Evolutionary conservation across 306 rosid genomes (phyloP), one percentile per base, ranked within the genome.

Genomic region (Oxytropis ochrocephala): DNA sequence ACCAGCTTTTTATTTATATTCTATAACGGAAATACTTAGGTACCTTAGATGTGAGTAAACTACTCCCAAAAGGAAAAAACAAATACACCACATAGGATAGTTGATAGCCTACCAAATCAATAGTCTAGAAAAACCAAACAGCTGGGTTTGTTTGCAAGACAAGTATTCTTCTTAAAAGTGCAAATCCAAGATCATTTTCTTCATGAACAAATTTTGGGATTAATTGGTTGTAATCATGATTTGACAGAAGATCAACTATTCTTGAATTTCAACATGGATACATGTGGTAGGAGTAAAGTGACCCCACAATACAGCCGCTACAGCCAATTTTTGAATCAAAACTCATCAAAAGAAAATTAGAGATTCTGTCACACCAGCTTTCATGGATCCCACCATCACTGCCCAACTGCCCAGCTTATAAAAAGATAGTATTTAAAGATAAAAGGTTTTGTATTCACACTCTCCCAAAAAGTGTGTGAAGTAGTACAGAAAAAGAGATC

Each of bases 331-430:
- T 85, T 80, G 63, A 83, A 85, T 38, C 51, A 66, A 83, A 85
- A 77, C 46, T 68, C 65, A 44, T 67, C 74, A 73, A 72, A 78
- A 70, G 75, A 43, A 41, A 46, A 56, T 19, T n/a, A 70, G 56
- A 83, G 56, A 83, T 77, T 44, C 80, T 76, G 63, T 55, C 70
- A 59, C 68, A 76, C 61, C 64, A 73, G 74, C 76, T 75, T 80
- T 84, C 82, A 78, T 86, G 89, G 91, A 84, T 85, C 92, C 92
- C 94, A 88, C 88, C 81, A 81, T 30, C 77, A 69, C 65, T 58
- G 70, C 21, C 80, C 80, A 67, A 72, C 75, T 68, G 80, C 69
- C 85, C 77, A 75, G 60, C 76, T 74, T 66, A 79, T 63, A 67
- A 69, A 59, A 27, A 8, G 29, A 24, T 24, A 24, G 29, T 24